Evolutionary conservation across 441 rosid genomes (phyloP).

Genomic region (Populus hybrid): DNA sequence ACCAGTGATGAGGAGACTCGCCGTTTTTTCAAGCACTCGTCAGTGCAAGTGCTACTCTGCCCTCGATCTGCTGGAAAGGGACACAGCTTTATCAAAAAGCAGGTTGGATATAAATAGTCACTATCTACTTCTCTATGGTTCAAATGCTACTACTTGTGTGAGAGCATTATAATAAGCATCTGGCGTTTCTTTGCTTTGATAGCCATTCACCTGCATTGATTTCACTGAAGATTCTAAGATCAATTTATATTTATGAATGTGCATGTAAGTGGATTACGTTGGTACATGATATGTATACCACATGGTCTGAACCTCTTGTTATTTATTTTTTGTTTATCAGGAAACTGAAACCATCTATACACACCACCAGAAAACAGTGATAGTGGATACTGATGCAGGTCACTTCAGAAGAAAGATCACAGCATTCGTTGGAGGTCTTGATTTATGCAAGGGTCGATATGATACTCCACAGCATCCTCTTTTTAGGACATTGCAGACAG

Average conservation of each 20-base stretch:
- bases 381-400: constrained; percentile 91
- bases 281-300: background rate
- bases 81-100: constrained; percentile 81
- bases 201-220: background rate
- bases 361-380: constrained; percentile 94
- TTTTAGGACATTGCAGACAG: constrained; percentile 63
- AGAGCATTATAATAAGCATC: background rate
- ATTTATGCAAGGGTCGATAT: constrained; percentile 84
- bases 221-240: background rate
- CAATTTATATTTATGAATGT: no score
- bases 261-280: no score
- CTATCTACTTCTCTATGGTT: constrained; percentile 4
- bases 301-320: constrained; percentile 6
- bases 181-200: no score
- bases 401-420: constrained; percentile 61
- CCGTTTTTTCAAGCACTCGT: constrained; percentile 85
- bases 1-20: constrained; percentile 96
- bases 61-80: constrained; percentile 91
- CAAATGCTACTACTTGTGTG: constrained; percentile 8
- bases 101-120: constrained; percentile 43
- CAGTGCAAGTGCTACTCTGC: constrained; percentile 86
- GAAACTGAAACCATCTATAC: constrained; percentile 91
- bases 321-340: constrained; percentile 37
- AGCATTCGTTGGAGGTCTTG: constrained; percentile 97
- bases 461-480: constrained; percentile 87